Evolutionary conservation across 208 protist genomes (phyloP), one percentile per base, ranked within the genome.

Genomic region (Crithidia mellificae): DNA sequence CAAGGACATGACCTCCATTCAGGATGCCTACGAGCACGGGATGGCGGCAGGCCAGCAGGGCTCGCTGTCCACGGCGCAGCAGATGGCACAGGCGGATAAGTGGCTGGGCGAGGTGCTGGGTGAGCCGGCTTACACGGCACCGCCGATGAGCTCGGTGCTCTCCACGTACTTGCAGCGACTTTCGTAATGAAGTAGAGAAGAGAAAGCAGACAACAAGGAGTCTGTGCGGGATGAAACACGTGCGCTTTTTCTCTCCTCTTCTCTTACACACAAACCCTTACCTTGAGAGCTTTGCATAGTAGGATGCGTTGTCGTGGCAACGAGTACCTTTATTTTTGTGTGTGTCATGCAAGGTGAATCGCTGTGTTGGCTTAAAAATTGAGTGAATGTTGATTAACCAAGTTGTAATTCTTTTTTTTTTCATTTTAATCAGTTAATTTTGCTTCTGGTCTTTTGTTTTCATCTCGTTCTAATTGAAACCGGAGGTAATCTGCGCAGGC

Each of bases 111-210:
- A 82, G 49, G 84, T 95, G 27, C 78, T 95, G 2, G 75, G 78
- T 6, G 86, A 91, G 46, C 75, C 90, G 20, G 73, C 87, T 7
- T 95, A 93, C 77, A 90, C 86, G 8, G 84, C 75, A 20, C 86
- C 90, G 12, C 83, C 87, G 6, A 91, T 93, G 83, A 87, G 81
- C 62, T 63, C 78, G 4, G 69, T 92, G 32, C 81, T 95, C 19
- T 84, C 86, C 0, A 82, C 72, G 17, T 95, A 92, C 39, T 65
- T 94, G 15, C 77, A 80, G 53, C 78, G 80, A 9, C 61, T 70
- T 17, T 22, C 41, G 27, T 70, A 61, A 53, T 5, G 11, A 38
- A 38, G 34, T n/a, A n/a, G n/a, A n/a, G 34, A 11, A 11, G 8
- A 46, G 6, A 46, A 46, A 46, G 17, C 6, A 46, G 41, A n/a